Evolutionary conservation across 2,329 filamentous ascomycete species (phyloP), one percentile per base, ranked within the genome.

Genomic region (Xylaria sp.): DNA sequence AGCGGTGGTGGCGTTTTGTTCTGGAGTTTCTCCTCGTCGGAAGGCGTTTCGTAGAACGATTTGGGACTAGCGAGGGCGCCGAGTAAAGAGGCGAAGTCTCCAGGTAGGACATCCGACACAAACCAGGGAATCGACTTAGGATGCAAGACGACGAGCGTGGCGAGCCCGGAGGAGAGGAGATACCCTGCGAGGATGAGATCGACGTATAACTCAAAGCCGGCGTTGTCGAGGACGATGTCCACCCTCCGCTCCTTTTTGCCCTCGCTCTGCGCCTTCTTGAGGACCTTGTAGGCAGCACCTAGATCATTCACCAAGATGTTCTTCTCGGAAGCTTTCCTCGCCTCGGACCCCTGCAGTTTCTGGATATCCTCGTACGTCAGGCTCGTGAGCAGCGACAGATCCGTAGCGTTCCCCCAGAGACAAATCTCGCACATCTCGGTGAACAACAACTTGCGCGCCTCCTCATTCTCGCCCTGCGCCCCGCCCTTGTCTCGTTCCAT

Each of bases 51-150:
- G 81, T 96, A 98, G 79, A 98, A 97, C 11, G 80, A 74, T 72
- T 90, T 89, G 0, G 96, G 92, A 72, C 89, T 86, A 6, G 90
- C 87, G n/a, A 99, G 86, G 4, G 91, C 92, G 69, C 87, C 89
- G 58, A 99, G 87, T 2, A 98, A 86, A n/a, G 90, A 89, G 1
- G 84, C 85, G 73, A 98, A 97, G 80, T 99, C 96, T 45, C 83
- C 85, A 0, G 95, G 94, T 11, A 97, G 81, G 3, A 98, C 96
- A 75, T 99, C 96, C 0, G 94, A 97, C 54, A 99, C 96, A 77
- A 98, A 99, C 96, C 96, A 99, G 0, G 96, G 96, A 65, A 99
- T 94, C 25, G 89, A 90, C 82, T 99, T 99, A 58, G 96, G 94
- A 75, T 97, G 94, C 10, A 99, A 86, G 22, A 98, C 89, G 15